Evolutionary conservation across 2,329 filamentous ascomycete species (phyloP).

Genomic region (Esteya vermicola): DNA sequence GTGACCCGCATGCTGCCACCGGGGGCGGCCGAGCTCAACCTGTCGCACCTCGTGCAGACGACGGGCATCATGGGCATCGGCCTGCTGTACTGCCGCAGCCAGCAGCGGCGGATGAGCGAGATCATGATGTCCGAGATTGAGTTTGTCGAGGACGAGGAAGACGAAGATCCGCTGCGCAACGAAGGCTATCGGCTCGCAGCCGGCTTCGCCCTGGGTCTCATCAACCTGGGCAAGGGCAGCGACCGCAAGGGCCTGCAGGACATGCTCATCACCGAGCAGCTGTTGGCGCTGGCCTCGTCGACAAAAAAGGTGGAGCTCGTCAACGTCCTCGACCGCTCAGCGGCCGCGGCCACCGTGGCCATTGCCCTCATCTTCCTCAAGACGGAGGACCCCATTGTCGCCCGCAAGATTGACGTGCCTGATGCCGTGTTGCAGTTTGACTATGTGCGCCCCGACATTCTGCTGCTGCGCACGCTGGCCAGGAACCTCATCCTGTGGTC

Average conservation of each 20-base stretch:
- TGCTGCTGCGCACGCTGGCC: slow-evolving; percentile 77
- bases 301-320: slow-evolving; percentile 86
- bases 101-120: slow-evolving; percentile 96
- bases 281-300: slow-evolving; percentile 72
- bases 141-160: slow-evolving; percentile 65
- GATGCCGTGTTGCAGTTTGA: slow-evolving; percentile 86
- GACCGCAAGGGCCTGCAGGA: slow-evolving; percentile 83
- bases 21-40: slow-evolving; percentile 84
- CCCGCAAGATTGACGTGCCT: slow-evolving; percentile 84
- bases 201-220: slow-evolving; percentile 83
- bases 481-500: slow-evolving; percentile 92
- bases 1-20: slow-evolving; percentile 87
- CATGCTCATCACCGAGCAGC: slow-evolving; percentile 80
- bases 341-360: slow-evolving; percentile 83
- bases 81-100: slow-evolving; percentile 82
- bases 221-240: slow-evolving; percentile 84
- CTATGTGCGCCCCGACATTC: slow-evolving; percentile 84
- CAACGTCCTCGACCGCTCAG: slow-evolving; percentile 84
- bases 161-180: slow-evolving; percentile 73
- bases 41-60: slow-evolving; percentile 86
- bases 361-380: slow-evolving; percentile 94
- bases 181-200: slow-evolving; percentile 95
- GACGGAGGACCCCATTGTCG: slow-evolving; percentile 74
- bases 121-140: slow-evolving; percentile 98
- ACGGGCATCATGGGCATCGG: slow-evolving; percentile 96